phyloP scores from a whole-genome alignment of 1,284 basidiomycete species.

The Neotropicomus parvogracilis region DNA sequence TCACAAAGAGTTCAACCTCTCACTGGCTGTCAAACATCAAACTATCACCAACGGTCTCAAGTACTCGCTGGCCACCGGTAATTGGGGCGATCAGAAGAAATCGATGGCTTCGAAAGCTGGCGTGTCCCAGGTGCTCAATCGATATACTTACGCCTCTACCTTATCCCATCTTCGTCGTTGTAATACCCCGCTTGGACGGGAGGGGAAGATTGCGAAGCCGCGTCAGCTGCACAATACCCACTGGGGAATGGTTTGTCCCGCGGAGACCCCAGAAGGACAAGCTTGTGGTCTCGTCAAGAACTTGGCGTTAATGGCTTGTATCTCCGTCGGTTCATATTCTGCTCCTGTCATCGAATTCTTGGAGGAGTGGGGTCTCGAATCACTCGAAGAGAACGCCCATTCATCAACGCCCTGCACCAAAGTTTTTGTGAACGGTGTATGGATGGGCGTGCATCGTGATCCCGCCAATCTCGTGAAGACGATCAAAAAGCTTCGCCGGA shows the following conservation, averaged over 20 bases:
- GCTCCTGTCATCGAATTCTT: slow-evolving; percentile 98
- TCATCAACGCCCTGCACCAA: slow-evolving; percentile 86
- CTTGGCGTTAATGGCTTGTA: slow-evolving; percentile 95
- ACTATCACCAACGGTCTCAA: slow-evolving; percentile 98
- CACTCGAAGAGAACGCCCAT: slow-evolving; percentile 85
- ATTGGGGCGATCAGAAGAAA: slow-evolving; percentile 99
- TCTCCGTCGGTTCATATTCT: slow-evolving; percentile 95
- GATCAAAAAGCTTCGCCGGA: slow-evolving; percentile 87
- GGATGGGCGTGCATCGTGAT: slow-evolving; percentile 99
- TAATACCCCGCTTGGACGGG: slow-evolving; percentile 97
- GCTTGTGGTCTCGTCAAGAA: slow-evolving; percentile 99
- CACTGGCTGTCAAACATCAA: slow-evolving; percentile 89
- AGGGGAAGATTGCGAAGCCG: slow-evolving; percentile 99
- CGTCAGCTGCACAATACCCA: slow-evolving; percentile 99
- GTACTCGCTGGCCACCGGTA: slow-evolving; percentile 97
- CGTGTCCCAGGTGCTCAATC: slow-evolving; percentile 97
- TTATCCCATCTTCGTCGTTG: slow-evolving; percentile 96
- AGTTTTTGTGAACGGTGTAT: slow-evolving; percentile 99
- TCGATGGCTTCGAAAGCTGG: slow-evolving; percentile 97
- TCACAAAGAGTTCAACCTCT: slow-evolving; percentile 92
- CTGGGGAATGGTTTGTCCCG: slow-evolving; percentile 99
- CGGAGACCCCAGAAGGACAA: slow-evolving; percentile 98
- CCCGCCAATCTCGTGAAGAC: slow-evolving; percentile 91
- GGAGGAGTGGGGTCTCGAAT: slow-evolving; percentile 97
- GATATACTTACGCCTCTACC: slow-evolving; percentile 98